A percentile compares a stretch with the other conserved stretches of the same genome.
Evolutionary conservation across 148 eudicot genomes (phyloP).

Genomic region (Vaccinium vitisidaea): DNA sequence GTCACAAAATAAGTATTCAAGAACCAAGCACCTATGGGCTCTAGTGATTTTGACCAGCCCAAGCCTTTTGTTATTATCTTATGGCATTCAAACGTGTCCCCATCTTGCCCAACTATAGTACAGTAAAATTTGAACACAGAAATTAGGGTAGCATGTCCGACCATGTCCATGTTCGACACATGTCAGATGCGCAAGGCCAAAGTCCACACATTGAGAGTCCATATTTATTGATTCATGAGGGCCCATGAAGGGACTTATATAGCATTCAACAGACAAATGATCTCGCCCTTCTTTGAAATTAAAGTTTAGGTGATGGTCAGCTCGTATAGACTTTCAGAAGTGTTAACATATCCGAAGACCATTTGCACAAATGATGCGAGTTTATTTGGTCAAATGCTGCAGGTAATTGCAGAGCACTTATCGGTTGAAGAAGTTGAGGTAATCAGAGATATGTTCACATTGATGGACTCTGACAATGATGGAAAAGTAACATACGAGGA

Average conservation of each 20-base stretch:
- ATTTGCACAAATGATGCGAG: background rate
- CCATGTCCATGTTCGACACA: background rate
- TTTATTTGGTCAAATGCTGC: slow-evolving; percentile 4
- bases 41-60: background rate
- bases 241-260: background rate
- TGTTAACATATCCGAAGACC: background rate
- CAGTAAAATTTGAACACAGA: background rate
- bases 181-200: background rate
- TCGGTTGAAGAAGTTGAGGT: slow-evolving; percentile 80
- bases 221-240: background rate
- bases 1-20: background rate
- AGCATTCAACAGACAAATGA: background rate
- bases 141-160: background rate
- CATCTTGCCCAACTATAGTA: background rate
- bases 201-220: background rate
- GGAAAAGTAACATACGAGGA: slow-evolving; percentile 77
- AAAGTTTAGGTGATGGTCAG: background rate
- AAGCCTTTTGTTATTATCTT: too few species aligned
- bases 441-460: slow-evolving; percentile 69
- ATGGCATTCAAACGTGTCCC: background rate
- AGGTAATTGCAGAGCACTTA: slow-evolving; percentile 91
- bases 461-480: slow-evolving; percentile 84
- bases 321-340: background rate
- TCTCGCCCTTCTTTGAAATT: background rate
- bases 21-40: background rate